phyloP scores from a whole-genome alignment of 2,329 filamentous ascomycete species.

The Exophiala viscosa region DNA sequence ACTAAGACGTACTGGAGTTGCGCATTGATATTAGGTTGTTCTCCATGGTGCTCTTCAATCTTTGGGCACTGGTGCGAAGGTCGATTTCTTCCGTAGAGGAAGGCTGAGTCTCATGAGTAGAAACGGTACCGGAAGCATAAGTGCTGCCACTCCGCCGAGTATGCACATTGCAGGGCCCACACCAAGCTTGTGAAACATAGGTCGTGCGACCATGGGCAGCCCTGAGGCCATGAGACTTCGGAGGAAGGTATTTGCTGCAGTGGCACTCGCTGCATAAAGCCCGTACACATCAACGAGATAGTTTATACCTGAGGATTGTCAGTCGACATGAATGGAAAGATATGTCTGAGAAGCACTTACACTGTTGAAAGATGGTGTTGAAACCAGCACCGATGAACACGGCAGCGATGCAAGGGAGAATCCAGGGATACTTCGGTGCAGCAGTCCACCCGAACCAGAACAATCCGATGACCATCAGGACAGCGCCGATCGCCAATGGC shows the following conservation, averaged over 20 bases:
- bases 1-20: no score
- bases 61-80: slow-evolving; percentile 37
- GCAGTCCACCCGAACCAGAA: slow-evolving; percentile 47
- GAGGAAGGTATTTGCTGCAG: slow-evolving; percentile 44
- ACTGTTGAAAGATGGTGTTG: slow-evolving; percentile 30
- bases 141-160: slow-evolving; percentile 39
- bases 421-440: slow-evolving; percentile 33
- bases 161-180: slow-evolving; percentile 42
- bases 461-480: slow-evolving; percentile 42
- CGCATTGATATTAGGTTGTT: no score
- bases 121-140: slow-evolving; percentile 44
- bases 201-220: slow-evolving; percentile 37
- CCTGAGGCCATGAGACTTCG: slow-evolving; percentile 37
- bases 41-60: not conserved
- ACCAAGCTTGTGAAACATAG: slow-evolving; percentile 42
- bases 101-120: slow-evolving; percentile 44
- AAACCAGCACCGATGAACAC: slow-evolving; percentile 44
- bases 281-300: slow-evolving; percentile 43
- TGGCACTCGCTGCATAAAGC: slow-evolving; percentile 42
- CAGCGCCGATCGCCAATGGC: slow-evolving; percentile 45
- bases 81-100: slow-evolving; percentile 41
- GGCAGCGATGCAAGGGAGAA: slow-evolving; percentile 33
- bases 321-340: not conserved
- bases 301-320: slow-evolving; percentile 39
- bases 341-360: slow-evolving; percentile 8